Evolutionary conservation across 805 yeast species (phyloP).

Genomic region (Pichia occidentalis): DNA sequence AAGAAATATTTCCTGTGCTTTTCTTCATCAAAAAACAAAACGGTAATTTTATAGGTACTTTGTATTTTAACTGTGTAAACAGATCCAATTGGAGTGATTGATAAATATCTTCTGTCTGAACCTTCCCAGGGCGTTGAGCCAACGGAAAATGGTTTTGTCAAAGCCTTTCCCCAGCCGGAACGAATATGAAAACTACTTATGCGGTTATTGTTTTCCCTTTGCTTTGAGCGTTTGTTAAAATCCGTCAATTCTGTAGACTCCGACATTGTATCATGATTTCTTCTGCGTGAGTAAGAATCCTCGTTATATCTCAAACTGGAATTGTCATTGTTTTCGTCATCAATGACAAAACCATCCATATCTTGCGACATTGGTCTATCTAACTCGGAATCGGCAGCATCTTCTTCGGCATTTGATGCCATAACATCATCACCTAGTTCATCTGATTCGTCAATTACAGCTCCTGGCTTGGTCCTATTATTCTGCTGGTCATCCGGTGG

Average conservation of each 20-base stretch:
- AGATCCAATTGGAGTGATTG: conserved; percentile 77
- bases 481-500: conserved; percentile 16
- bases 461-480: conserved; percentile 18
- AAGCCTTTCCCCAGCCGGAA: conserved; percentile 11
- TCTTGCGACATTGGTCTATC: conserved; percentile 25
- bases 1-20: conserved; percentile 77
- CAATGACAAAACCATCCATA: conserved; percentile 52
- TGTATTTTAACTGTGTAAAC: conserved; percentile 68
- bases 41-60: conserved; percentile 51
- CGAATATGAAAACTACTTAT: conserved; percentile 1
- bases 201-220: not conserved
- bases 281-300: conserved; percentile 7
- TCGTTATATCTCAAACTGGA: conserved; percentile 4
- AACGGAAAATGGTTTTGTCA: conserved; percentile 61
- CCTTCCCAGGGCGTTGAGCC: conserved; percentile 80
- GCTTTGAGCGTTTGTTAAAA: conserved; percentile 7
- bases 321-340: conserved; percentile 54
- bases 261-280: conserved; percentile 10
- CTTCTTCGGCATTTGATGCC: conserved; percentile 14
- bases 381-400: conserved; percentile 22
- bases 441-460: conserved; percentile 13
- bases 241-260: conserved; percentile 15
- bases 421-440: conserved; percentile 20
- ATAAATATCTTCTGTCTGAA: conserved; percentile 61
- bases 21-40: conserved; percentile 77